Evolutionary conservation across 176 grass and related monocot species (phyloP), one percentile per base, ranked within the genome.

Genomic region (Aegilops sharonensis): DNA sequence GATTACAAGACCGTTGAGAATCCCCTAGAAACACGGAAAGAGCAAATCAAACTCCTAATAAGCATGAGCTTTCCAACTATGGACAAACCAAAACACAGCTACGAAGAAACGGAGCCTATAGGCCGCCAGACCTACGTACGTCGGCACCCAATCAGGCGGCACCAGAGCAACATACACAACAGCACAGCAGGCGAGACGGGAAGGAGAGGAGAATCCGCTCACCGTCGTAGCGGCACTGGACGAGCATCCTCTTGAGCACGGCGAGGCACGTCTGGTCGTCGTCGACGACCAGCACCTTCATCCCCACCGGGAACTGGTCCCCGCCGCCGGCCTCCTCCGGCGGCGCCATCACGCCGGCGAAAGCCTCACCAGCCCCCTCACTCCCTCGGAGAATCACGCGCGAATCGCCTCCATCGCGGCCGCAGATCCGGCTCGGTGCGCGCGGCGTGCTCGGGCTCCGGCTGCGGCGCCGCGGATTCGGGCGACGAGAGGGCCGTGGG

Each of bases 241-340:
- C 39, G 86, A 99, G 97, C 97, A 94, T 96, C 84, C 68, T 86
- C 70, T 99, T 84, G 77, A 99, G 90, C 57, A 99, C 86, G 31
- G 74, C 9, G 78, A 99, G 90, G 67, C 94, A 96, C 24, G 85
- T 96, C 48, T 78, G 62, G 91, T 99, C 97, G 52, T 99, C 97
- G 70, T 99, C 97, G 24, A 99, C 97, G 30, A 99, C 92, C 30
- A 99, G 89, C 64, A 99, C 88, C 89, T 92, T 95, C 94, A 99
- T 85, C 71, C 97, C 97, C 77, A 85, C 90, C 37, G 97, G 97
- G 81, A 98, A 98, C 47, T 76, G 72, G 45, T 92, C 89, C 66
- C 15, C 64, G 78, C 78, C 91, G 13, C 85, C 90, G 15, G 68
- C 86, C 31, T 89, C 86, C 24, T 81, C 87, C 54, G 61, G 80